Base-by-base conservation (phyloP, 306 rosid genomes). In the Quillaja saponaria region DNA sequence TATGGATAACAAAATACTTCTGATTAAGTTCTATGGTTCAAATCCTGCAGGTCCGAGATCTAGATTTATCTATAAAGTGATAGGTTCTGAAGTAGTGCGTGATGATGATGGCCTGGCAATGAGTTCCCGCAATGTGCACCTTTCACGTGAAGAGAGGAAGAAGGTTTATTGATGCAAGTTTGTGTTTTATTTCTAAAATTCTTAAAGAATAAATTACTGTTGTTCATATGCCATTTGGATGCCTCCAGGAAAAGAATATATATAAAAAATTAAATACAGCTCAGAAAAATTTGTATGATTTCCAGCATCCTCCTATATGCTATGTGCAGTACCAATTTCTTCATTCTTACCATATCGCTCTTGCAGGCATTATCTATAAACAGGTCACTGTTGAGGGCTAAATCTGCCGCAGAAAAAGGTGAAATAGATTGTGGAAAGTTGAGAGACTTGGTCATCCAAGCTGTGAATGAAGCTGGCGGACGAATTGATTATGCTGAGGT, bases 61-160 rank as follows among this genome's bases (percentile, higher is more conserved):
- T 92, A 73, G 96, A 92, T 68, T 89, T 92, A 75, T 58, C 85
- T 33, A 59, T 87, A 64, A 82, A 71, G 78, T 92, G 56, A 70
- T 92, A 9, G 95, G 96, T 45, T 85, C 80, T 25, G 95, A 90
- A 40, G 45, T 89, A 52, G 64, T 69, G 14, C 90, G 96, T 5
- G 95, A 89, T 6, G 49, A 15, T 0, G 95, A 92, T 70, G 99
- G 99, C 56, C 78, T 92, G 8, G 99, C 99, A 61, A 70, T 86
- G 99, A 85, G 99, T 73, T 92, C 96, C 0, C 91, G 99, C 61
- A 92, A 92, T 57, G 99, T 92, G 62, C 79, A 45, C 66, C 95
- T 92, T 69, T 81, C 87, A 50, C 82, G 78, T 14, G 81, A 81
- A 81, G 87, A 89, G 67, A 75, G 96, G 81, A 64, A 76, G 63